Conservation (phyloP, 495 filamentous ascomycete species). For the Penicillium samsonianum region DNA sequence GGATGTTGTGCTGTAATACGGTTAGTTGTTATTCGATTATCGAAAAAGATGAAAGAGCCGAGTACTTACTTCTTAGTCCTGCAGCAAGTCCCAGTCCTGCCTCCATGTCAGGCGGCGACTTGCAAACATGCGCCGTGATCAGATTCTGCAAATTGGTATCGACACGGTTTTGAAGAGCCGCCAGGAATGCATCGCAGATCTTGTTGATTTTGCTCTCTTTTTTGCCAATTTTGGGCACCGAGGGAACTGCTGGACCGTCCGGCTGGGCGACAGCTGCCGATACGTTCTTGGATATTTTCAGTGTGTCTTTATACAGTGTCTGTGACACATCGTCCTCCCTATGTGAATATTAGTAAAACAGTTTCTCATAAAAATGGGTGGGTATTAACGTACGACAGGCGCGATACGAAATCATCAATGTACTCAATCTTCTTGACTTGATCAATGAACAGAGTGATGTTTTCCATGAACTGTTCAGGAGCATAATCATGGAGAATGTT, state of each 20-base stretch:
- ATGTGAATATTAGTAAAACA: conserved; percentile 19
- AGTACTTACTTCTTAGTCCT: conserved; percentile 59
- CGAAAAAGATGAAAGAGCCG: not conserved
- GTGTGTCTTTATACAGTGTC: conserved; percentile 90
- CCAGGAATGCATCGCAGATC: conserved; percentile 84
- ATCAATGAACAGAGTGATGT: conserved; percentile 74
- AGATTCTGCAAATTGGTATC: conserved; percentile 83
- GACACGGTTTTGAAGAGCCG: conserved; percentile 60
- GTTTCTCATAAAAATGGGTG: not conserved
- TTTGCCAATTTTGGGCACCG: conserved; percentile 13
- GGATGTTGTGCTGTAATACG: conserved; percentile 52
- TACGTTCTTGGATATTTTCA: conserved; percentile 40
- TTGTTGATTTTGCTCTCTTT: conserved; percentile 72
- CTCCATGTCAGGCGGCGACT: conserved; percentile 84
- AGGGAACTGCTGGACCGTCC: conserved; percentile 14
- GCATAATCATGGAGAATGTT: conserved; percentile 96
- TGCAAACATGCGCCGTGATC: conserved; percentile 93
- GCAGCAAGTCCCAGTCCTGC: conserved; percentile 79
- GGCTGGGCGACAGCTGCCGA: conserved; percentile 31
- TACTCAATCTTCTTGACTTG: conserved; percentile 83
- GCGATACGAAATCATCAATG: conserved; percentile 90
- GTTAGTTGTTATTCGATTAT: not conserved
- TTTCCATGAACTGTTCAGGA: conserved; percentile 77
- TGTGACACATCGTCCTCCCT: conserved; percentile 93
- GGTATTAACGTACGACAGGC: conserved; percentile 66